Evolutionary conservation across 805 yeast genomes (phyloP).

Genomic region (Barnettozyma botsteinii): DNA sequence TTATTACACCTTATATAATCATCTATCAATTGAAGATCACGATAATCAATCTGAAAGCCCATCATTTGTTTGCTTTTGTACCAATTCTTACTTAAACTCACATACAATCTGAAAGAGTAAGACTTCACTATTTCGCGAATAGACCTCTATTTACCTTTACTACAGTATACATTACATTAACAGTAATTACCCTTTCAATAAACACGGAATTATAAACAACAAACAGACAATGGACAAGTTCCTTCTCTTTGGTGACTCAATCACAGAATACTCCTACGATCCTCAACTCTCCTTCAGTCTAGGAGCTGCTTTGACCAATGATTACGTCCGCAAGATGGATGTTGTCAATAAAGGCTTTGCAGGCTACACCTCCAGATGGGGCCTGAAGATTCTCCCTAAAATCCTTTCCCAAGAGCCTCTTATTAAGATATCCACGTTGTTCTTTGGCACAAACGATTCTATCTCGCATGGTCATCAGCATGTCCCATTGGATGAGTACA

Average conservation of each 20-base stretch:
- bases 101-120: no score
- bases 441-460: conserved; percentile 81
- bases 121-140: no score
- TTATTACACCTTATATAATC: no score
- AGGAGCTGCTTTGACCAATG: conserved; percentile 43
- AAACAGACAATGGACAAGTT: conserved; percentile 34
- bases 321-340: conserved; percentile 60
- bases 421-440: conserved; percentile 46
- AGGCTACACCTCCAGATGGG: conserved; percentile 72
- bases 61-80: no score
- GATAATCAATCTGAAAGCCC: no score
- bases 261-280: conserved; percentile 49
- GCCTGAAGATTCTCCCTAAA: conserved; percentile 41
- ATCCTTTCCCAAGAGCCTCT: conserved; percentile 45
- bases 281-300: conserved; percentile 36
- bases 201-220: no score
- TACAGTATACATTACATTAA: no score
- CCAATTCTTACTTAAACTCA: no score
- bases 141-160: no score
- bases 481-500: conserved; percentile 47
- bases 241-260: conserved; percentile 65
- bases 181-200: no score
- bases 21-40: no score
- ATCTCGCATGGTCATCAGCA: conserved; percentile 38
- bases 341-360: conserved; percentile 67